Evolutionary conservation across 108 stramenopile genomes (phyloP), one percentile per base, ranked within the genome.

Genomic region (Nitzschia putrida): DNA sequence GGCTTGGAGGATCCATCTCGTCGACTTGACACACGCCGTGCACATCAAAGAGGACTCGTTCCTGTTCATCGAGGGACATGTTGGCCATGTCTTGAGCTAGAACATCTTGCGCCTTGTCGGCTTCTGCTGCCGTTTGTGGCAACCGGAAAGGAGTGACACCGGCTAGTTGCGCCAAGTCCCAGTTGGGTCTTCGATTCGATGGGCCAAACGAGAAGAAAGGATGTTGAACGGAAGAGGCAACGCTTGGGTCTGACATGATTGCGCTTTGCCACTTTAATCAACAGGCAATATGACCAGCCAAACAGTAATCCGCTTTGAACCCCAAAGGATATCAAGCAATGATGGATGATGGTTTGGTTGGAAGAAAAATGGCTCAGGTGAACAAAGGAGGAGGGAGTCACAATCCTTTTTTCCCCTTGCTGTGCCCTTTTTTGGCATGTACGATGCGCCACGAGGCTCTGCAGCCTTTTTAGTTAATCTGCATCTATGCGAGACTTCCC

Each of bases 81-180:
- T 54, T 42, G 21, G 54, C 53, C 53, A 67, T 18, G 8, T 67
- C 66, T 25, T 67, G 38, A 34, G 66, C 66, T 23, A 67, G 21
- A 18, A 39, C 38, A 13, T 40, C 26, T 22, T 67, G 53, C 1
- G 53, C 66, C n/a, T 14, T 14, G 38, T 14, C 38, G 1, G 38
- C 39, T 59, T 59, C 58, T 34, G 29, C 58, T 1, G 26, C 9
- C 0, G 58, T 59, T 59, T 37, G 16, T 8, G 58, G 58, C 12
- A 59, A 59, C 1, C 29, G 39, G 2, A 38, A 38, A 20, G 25
- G 24, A 40, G 38, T 37, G 14, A 59, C 29, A 39, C 58, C 58
- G 38, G 58, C 58, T 14, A 16, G 16, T 39, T 59, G 13, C 37
- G 39, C 29, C 58, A 59, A 59, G 12, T 59, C 58, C n/a, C 24